Evolutionary conservation across 139 green algal species (phyloP).

Genomic region (Coelastrella sp.): DNA sequence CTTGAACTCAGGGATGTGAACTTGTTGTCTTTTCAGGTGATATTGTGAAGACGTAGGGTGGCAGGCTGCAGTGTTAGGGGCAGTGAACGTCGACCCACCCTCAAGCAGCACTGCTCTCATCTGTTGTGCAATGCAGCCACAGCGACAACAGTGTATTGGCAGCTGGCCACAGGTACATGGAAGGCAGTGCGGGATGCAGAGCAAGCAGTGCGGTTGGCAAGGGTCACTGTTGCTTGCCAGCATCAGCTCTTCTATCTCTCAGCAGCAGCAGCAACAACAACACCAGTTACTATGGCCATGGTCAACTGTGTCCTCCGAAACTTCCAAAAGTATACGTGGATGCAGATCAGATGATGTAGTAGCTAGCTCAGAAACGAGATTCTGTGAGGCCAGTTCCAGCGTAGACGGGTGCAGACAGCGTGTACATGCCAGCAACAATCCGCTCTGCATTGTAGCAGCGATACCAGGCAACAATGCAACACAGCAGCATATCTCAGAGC

Average conservation of each 20-base stretch:
- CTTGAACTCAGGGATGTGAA: no score
- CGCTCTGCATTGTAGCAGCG: background rate
- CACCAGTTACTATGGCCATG: background rate
- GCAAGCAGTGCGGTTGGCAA: background rate
- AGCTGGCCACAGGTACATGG: background rate
- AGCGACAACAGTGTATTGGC: background rate
- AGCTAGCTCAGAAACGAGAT: no score
- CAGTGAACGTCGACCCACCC: background rate
- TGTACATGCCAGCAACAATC: no score
- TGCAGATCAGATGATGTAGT: no score
- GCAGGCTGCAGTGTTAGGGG: background rate
- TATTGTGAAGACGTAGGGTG: no score
- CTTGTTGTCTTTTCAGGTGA: no score
- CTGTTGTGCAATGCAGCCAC: conserved; percentile 21
- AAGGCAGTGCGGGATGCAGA: background rate
- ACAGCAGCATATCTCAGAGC: background rate
- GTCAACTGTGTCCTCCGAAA: no score
- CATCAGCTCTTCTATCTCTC: conserved; percentile 3
- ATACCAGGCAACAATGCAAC: conserved; percentile 14
- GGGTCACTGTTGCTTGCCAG: conserved; percentile 13
- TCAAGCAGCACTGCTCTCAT: no score
- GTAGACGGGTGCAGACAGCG: no score
- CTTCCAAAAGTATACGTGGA: no score
- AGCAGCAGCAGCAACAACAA: conserved; percentile 32
- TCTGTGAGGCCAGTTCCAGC: no score